phyloP scores from a whole-genome alignment of 371 early-diverging fungal species.

The Mortierella sp. region DNA sequence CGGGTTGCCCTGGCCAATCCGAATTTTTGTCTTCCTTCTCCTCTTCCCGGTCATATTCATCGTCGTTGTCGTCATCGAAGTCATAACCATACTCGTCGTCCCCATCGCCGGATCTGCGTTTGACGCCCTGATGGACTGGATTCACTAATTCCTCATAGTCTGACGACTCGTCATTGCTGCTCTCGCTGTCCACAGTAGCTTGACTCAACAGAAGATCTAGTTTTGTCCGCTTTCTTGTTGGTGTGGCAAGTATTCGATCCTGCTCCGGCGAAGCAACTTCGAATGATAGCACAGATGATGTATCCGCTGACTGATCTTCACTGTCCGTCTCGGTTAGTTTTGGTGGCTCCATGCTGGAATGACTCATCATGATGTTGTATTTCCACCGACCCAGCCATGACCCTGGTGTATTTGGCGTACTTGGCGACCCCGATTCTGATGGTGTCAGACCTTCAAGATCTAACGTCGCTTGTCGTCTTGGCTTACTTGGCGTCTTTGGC shows the following conservation, averaged over 20 bases:
- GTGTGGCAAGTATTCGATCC: not conserved
- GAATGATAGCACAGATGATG: not conserved
- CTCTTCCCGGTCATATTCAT: not conserved
- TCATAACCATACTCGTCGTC: conserved; percentile 8
- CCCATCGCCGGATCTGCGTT: not conserved
- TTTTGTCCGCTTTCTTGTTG: conserved; percentile 2
- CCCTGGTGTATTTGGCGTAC: conserved; percentile 9
- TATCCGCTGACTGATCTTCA: not conserved
- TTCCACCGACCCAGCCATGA: conserved; percentile 30
- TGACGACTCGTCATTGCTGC: not conserved
- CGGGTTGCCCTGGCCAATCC: not conserved
- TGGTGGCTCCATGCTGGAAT: conserved; percentile 28
- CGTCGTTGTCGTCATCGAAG: not conserved
- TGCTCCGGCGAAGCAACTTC: not conserved
- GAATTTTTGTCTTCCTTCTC: not conserved
- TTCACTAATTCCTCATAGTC: not conserved
- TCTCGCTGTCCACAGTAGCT: not conserved
- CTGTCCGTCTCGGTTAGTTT: not conserved
- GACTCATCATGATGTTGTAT: conserved; percentile 21
- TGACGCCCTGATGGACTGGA: not conserved
- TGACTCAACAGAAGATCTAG: not conserved
- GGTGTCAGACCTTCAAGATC: not conserved
- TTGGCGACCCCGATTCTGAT: conserved; percentile 6
- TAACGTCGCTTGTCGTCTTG: not conserved
- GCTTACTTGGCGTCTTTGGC: conserved; percentile 16